These are phyloP conservation scores for Eimeria maxima DNA, from an alignment of 169 alveolate genomes.

Conservation along the genomic window DNA sequence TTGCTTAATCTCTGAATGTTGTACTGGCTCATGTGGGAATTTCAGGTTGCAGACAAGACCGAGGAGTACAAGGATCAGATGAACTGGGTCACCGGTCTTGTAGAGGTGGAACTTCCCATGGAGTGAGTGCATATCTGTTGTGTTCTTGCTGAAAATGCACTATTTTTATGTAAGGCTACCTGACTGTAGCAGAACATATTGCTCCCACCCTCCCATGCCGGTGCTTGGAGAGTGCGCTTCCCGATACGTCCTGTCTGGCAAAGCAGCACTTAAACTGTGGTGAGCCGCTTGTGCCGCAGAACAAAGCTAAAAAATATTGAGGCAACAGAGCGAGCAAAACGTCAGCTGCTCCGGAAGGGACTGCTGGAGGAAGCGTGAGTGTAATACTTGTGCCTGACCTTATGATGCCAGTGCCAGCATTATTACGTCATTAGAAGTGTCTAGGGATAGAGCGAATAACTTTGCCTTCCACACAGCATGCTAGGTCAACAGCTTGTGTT, in stretches of 20 bases:
- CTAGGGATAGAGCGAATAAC: not conserved
- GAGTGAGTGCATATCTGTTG: constrained; percentile 59
- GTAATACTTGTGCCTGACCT: not conserved
- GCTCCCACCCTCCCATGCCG: no score
- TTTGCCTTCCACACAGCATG: not conserved
- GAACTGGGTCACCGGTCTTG: constrained; percentile 85
- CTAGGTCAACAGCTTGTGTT: not conserved
- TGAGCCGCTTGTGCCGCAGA: constrained; percentile 48
- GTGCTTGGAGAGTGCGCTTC: no score
- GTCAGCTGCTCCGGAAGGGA: constrained; percentile 80
- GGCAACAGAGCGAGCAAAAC: constrained; percentile 85
- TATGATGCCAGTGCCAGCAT: not conserved
- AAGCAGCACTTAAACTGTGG: not conserved
- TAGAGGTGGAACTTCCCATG: constrained; percentile 84
- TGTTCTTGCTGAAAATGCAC: not conserved
- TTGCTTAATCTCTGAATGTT: not conserved
- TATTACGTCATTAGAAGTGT: not conserved
- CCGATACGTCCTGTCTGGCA: no score
- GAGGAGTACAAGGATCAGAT: constrained; percentile 80
- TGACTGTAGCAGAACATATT: no score
- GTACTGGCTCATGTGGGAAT: not conserved
- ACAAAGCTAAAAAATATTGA: constrained; percentile 84
- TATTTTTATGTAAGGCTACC: no score
- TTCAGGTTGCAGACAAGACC: constrained; percentile 78
- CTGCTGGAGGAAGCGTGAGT: constrained; percentile 81